Evolutionary conservation across 768 basidiomycete species (phyloP), one percentile per base, ranked within the genome.

Genomic region (Tricholoma saponaceum): DNA sequence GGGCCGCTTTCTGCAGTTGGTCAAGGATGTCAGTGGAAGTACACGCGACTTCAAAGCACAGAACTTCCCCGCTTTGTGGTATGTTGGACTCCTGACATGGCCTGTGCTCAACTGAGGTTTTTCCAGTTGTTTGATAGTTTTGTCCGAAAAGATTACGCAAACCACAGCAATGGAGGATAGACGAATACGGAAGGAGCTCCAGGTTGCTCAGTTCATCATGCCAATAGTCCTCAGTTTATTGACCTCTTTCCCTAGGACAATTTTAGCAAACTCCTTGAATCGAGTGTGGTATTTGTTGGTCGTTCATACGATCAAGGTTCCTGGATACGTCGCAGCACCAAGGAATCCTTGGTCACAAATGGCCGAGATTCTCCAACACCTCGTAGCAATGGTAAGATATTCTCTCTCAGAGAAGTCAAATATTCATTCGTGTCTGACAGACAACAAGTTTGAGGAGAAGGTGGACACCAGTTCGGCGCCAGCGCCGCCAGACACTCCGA

Each of bases 141-240:
- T 96, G 18, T 85, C 89, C 0, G 91, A 92, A 60, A 93, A 94
- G 67, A 74, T 95, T 32, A 84, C 87, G 1, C 92, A 94, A 66
- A 98, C 95, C 0, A 86, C 90, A 5, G 93, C 93, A 0, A 81
- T 96, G 72, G 96, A 98, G 58, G 97, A 99, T 70, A 81, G 85
- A 22, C 81, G 91, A 37, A 74, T 95, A 55, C 84, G 92, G 23
- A 91, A 93, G 67, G 97, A 99, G 56, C 75, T 98, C 9, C 94
- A 96, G 79, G 90, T 86, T 16, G 60, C 55, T 32, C 8, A 32
- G n/a, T 37, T 23, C 25, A 30, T 5, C 28, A 28, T 25, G 30
- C 3, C n/a, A 2, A 22, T 28, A 25, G 16, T 35, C n/a, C 37
- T 30, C 13, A 44, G 20, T 16, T 35, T 28, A 53, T 22, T 52